Percentiles rank a stretch among this genome's conserved stretches.
These are phyloP conservation scores for Thelephora aurantiotincta DNA, from an alignment of 768 basidiomycete species.

Conservation along the genomic window DNA sequence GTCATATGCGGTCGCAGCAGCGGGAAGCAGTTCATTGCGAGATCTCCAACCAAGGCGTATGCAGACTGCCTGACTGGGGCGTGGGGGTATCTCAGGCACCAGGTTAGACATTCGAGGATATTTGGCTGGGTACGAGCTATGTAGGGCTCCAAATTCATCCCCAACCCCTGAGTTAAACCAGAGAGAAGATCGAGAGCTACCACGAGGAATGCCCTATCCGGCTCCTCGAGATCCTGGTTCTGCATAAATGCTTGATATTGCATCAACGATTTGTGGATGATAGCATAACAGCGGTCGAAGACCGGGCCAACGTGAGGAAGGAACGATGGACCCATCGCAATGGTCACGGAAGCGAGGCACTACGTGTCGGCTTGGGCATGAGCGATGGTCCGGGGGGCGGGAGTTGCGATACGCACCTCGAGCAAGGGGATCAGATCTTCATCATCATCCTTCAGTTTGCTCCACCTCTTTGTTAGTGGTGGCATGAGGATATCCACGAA, in stretches of 20 bases:
- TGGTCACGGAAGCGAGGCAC: constrained; percentile 96
- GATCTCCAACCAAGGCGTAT: constrained; percentile 95
- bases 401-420: constrained; percentile 44
- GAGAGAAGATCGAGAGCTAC: constrained; percentile 95
- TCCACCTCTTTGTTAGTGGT: constrained; percentile 80
- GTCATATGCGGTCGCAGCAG: constrained; percentile 78
- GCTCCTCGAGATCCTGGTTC: constrained; percentile 85
- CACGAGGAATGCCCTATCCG: constrained; percentile 94
- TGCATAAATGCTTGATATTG: constrained; percentile 82
- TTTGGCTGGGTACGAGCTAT: constrained; percentile 62
- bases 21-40: constrained; percentile 91
- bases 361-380: constrained; percentile 17
- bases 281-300: constrained; percentile 78
- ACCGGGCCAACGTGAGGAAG: constrained; percentile 80
- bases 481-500: constrained; percentile 97
- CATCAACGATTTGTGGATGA: constrained; percentile 72
- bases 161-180: constrained; percentile 89
- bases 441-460: constrained; percentile 81
- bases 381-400: background rate
- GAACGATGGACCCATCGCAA: constrained; percentile 88
- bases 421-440: constrained; percentile 88
- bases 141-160: constrained; percentile 58
- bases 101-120: constrained; percentile 66
- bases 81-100: constrained; percentile 92
- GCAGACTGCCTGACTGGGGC: constrained; percentile 92